These are phyloP conservation scores for Sanghuangporus baumii DNA, from an alignment of 1,284 basidiomycete genomes.

Conservation along the genomic window DNA sequence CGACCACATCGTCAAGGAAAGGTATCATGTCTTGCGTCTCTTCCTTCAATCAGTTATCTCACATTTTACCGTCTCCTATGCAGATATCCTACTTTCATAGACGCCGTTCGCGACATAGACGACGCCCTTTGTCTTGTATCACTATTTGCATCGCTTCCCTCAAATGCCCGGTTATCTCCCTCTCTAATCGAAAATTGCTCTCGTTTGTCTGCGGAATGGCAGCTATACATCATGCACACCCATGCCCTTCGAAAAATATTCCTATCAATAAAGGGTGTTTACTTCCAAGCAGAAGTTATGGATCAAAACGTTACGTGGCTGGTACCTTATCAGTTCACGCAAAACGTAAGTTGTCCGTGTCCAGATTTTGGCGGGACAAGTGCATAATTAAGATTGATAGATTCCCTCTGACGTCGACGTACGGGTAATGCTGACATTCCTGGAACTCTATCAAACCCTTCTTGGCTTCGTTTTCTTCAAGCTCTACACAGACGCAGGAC, in stretches of 20 bases:
- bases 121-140: constrained; percentile 95
- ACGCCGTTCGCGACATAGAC: constrained; percentile 94
- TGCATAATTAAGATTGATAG: constrained; percentile 35
- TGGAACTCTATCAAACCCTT: constrained; percentile 97
- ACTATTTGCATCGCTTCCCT: constrained; percentile 87
- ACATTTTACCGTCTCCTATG: constrained; percentile 5
- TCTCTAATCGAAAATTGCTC: constrained; percentile 89
- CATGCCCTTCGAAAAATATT: constrained; percentile 87
- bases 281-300: constrained; percentile 95
- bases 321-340: constrained; percentile 97
- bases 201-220: constrained; percentile 88
- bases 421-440: constrained; percentile 96
- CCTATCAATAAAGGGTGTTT: constrained; percentile 97
- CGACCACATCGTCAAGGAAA: constrained; percentile 98
- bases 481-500: constrained; percentile 89
- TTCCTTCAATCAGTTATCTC: neutral
- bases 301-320: constrained; percentile 96
- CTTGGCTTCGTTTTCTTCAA: constrained; percentile 97
- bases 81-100: constrained; percentile 96
- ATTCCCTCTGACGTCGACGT: constrained; percentile 95
- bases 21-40: constrained; percentile 39
- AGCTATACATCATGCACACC: constrained; percentile 92
- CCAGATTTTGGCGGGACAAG: neutral
- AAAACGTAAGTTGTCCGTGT: constrained; percentile 57
- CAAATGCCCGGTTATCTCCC: constrained; percentile 74